Evolutionary conservation across 1,284 basidiomycete species (phyloP).

Genomic region (Psilocybe mexicana): DNA sequence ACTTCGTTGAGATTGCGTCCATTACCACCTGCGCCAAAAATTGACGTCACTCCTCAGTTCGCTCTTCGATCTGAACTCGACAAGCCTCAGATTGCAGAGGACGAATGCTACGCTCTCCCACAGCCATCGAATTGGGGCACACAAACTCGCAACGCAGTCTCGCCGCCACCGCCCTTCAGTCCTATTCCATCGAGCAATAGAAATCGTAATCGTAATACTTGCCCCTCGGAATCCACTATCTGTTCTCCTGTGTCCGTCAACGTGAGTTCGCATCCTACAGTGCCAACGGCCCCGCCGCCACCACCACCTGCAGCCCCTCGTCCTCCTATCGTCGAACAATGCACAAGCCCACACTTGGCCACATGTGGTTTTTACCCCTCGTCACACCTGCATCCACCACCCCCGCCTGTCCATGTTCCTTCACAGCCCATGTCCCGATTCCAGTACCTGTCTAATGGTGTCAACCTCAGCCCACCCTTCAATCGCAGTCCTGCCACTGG

Average conservation of each 20-base stretch:
- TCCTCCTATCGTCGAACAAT: too few species aligned
- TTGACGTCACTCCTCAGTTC: slow-evolving; percentile 7
- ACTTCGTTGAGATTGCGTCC: background rate
- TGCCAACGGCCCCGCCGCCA: background rate
- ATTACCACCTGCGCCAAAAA: slow-evolving; percentile 6
- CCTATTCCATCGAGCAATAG: background rate
- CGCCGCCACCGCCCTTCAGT: background rate
- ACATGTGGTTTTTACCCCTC: too few species aligned
- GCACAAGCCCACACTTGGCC: too few species aligned
- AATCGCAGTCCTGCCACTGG: background rate
- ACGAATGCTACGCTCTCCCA: slow-evolving; percentile 10
- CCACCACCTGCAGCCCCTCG: background rate
- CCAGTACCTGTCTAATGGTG: background rate
- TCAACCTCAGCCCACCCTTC: background rate
- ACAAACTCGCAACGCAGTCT: background rate
- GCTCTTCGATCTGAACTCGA: slow-evolving; percentile 3
- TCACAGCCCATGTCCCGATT: too few species aligned
- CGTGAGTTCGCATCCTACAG: background rate
- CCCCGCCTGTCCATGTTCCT: too few species aligned
- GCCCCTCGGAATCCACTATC: background rate
- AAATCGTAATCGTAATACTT: background rate
- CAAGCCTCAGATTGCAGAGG: background rate
- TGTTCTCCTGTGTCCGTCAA: background rate
- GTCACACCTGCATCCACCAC: too few species aligned
- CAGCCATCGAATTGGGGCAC: slow-evolving; percentile 14